Conservation (phyloP, 116 monocot genomes). For the Iris pallida region DNA sequence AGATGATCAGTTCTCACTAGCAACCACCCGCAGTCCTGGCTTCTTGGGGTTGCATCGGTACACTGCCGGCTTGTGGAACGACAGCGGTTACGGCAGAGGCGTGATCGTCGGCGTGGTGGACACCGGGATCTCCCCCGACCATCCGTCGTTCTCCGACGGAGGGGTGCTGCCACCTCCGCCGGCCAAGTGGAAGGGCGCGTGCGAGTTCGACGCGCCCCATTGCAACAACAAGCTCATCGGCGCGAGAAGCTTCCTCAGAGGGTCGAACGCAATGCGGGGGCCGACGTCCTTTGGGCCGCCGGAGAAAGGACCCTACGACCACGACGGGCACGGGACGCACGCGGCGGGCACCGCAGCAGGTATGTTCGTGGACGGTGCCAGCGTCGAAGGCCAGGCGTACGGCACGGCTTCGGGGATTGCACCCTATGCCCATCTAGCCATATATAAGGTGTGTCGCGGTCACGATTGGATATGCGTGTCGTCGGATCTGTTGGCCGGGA, state of each 20-base stretch:
- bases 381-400: constrained; percentile 1
- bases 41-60: constrained; percentile 10
- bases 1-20: constrained; percentile 6
- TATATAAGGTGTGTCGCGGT: constrained; percentile 7
- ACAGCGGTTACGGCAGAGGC: constrained; percentile 1
- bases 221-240: constrained; percentile 30
- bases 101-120: constrained; percentile 20
- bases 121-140: constrained; percentile 6
- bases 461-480: background rate
- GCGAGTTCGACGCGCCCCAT: background rate
- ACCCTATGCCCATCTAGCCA: constrained; percentile 16
- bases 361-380: constrained; percentile 8
- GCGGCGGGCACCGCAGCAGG: constrained; percentile 11
- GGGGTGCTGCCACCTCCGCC: constrained; percentile 9
- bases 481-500: background rate
- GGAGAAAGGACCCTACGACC: background rate
- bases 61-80: background rate
- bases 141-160: constrained; percentile 6
- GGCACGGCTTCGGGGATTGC: constrained; percentile 14
- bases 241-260: background rate
- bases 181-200: constrained; percentile 18
- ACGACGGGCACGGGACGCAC: constrained; percentile 12
- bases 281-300: too few species aligned
- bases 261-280: background rate
- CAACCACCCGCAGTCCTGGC: constrained; percentile 30